phyloP scores from a whole-genome alignment of 768 basidiomycete genomes.

The Naganishia kalamii region DNA sequence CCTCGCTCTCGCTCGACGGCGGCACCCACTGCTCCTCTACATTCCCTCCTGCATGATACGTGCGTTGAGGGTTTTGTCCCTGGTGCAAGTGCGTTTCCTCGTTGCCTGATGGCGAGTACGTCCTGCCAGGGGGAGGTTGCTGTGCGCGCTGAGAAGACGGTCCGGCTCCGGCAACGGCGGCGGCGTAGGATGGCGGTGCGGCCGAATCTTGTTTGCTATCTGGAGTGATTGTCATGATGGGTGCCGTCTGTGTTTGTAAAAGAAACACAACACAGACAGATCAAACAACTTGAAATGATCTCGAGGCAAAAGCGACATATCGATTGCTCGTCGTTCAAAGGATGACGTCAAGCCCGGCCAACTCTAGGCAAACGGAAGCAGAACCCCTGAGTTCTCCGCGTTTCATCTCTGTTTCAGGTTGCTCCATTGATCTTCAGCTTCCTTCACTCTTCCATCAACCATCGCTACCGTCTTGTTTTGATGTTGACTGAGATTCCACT shows the following conservation, averaged over 20 bases:
- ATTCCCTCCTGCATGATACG: not conserved
- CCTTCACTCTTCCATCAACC: not conserved
- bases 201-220: slow-evolving; percentile 5
- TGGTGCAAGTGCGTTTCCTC: not conserved
- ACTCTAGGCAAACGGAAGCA: too few relatives aligned
- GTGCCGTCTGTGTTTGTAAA: not conserved
- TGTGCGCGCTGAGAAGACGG: not conserved
- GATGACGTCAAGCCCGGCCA: too few relatives aligned
- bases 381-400: too few relatives aligned
- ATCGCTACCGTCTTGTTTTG: not conserved
- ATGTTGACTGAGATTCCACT: not conserved
- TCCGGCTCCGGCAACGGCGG: not conserved
- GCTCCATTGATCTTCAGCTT: too few relatives aligned
- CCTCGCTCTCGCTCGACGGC: slow-evolving; percentile 7
- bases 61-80: not conserved
- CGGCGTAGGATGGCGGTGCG: slow-evolving; percentile 8
- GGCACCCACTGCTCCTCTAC: slow-evolving; percentile 7
- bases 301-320: too few relatives aligned
- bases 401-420: too few relatives aligned
- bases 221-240: not conserved
- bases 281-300: too few relatives aligned
- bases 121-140: not conserved
- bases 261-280: not conserved
- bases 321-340: too few relatives aligned
- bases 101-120: slow-evolving; percentile 8